Evolutionary conservation across 75 land plant species (phyloP).

Genomic region (Pseudotsuga menziesii): DNA sequence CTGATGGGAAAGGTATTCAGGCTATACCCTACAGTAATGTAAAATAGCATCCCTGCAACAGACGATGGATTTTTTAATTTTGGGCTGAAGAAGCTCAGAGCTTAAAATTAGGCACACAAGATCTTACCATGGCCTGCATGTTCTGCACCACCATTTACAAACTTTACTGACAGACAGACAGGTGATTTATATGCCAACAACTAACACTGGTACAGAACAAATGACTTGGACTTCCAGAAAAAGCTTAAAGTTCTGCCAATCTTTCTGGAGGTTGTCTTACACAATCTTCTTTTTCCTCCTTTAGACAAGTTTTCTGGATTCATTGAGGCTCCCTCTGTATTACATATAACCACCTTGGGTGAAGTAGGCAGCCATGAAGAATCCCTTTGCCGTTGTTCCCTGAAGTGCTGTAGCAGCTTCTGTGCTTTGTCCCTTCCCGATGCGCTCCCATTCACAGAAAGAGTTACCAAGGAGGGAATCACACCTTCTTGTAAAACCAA

Average conservation of each 20-base stretch:
- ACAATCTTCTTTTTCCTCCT: constrained; percentile 15
- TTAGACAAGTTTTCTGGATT: not conserved
- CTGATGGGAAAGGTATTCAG: too few relatives aligned
- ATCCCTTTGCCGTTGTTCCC: constrained; percentile 80
- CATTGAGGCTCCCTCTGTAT: not conserved
- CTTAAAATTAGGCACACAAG: too few relatives aligned
- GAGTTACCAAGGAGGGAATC: constrained; percentile 73
- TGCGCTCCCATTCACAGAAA: constrained; percentile 70
- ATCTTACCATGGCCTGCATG: too few relatives aligned
- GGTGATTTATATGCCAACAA: constrained; percentile 8
- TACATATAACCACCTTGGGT: not conserved
- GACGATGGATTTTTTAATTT: not conserved
- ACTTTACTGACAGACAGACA: not conserved
- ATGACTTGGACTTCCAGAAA: constrained; percentile 41
- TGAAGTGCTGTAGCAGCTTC: constrained; percentile 78
- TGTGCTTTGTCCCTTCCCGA: constrained; percentile 81
- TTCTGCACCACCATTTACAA: not conserved
- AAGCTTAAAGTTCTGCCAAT: constrained; percentile 33
- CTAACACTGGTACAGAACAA: constrained; percentile 35
- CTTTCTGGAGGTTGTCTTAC: constrained; percentile 21
- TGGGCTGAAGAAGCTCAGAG: not conserved
- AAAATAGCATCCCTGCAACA: not conserved
- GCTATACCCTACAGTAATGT: too few relatives aligned
- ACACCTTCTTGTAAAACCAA: constrained; percentile 86
- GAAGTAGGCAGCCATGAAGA: constrained; percentile 9